Base-by-base conservation (phyloP, 768 basidiomycete species). In the Hygrocybe coccinea region DNA sequence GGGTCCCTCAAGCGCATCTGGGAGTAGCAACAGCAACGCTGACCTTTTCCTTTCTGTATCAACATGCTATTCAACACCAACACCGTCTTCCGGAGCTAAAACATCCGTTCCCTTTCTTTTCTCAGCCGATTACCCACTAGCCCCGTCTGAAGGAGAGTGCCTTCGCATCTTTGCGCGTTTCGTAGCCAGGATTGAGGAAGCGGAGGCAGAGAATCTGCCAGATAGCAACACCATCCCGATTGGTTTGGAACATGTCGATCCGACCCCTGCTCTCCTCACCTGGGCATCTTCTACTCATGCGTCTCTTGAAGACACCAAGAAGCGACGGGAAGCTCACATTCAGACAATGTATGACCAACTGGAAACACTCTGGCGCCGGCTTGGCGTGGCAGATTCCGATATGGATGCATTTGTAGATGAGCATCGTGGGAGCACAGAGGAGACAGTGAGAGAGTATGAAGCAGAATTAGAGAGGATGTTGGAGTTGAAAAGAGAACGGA, bases 281-380 rank as follows among this genome's bases (percentile, higher is more conserved):
- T 93, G 92, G 84, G 85, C 89, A 0, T 75, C 80, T 29, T 70
- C 73, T 15, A 72, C 84, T 55, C 79, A 77, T 50, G 56, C 72
- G 4, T 77, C 83, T 50, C 78, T 97, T 54, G 84, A 86, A 56
- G 85, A 88, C 12, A 75, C 84, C 50, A 93, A 93, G 70, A 78
- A 79, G 36, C 73, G 79, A 29, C 79, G 94, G 11, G 93, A 95
- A 64, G 72, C 81, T 1, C 84, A 86, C 60, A 97, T 99, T 29
- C 95, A 99, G 67, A 80, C 85, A 0, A 87, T 97, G 77, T 99
- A 94, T 65, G 93, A 98, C 68, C 85, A 92, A 59, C 79, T 99
- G 1, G 95, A 95, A 67, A 84, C 84, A 0, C 79, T 98, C 2
- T 99, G 95, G 95, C 79, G 79, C 56, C 74, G 94, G 54, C 77